phyloP scores from a whole-genome alignment of 2,329 filamentous ascomycete genomes.

The Colletotrichum sojae region DNA sequence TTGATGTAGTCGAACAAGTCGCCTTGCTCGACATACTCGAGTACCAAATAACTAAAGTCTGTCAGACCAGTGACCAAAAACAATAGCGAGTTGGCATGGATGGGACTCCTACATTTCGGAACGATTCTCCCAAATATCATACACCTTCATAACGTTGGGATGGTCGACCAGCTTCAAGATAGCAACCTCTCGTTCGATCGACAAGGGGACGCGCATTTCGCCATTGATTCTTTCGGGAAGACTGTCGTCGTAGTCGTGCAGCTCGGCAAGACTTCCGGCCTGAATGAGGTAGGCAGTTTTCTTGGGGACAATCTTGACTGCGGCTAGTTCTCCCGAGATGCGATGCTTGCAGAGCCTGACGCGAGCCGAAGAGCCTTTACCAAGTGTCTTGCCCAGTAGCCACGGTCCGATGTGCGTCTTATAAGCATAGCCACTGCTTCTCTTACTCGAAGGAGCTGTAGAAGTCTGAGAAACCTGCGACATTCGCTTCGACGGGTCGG shows the following conservation, averaged over 20 bases:
- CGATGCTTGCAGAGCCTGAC: constrained; percentile 89
- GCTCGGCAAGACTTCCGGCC: constrained; percentile 86
- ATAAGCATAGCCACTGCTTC: constrained; percentile 57
- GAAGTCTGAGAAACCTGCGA: constrained; percentile 60
- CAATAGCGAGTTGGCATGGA: background rate
- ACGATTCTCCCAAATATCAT: constrained; percentile 98
- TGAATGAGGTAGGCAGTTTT: constrained; percentile 84
- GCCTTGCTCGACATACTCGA: constrained; percentile 86
- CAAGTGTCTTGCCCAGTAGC: constrained; percentile 90
- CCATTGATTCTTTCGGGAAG: constrained; percentile 70
- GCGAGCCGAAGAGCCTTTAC: constrained; percentile 89
- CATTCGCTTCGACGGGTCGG: constrained; percentile 53
- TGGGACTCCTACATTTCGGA: constrained; percentile 83
- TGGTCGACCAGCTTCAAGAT: constrained; percentile 98
- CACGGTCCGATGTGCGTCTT: constrained; percentile 92
- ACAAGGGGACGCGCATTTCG: constrained; percentile 82
- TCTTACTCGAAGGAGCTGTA: constrained; percentile 52
- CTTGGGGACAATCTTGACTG: constrained; percentile 96
- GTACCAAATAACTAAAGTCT: constrained; percentile 83
- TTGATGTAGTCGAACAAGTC: constrained; percentile 93
- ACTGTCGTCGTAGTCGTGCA: constrained; percentile 80
- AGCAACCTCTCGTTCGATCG: constrained; percentile 94
- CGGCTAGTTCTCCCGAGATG: constrained; percentile 83
- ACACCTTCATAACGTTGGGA: constrained; percentile 92
- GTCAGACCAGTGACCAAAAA: constrained; percentile 43